Evolutionary conservation across 768 basidiomycete species (phyloP), one percentile per base, ranked within the genome.

Genomic region (Zangia roseola): DNA sequence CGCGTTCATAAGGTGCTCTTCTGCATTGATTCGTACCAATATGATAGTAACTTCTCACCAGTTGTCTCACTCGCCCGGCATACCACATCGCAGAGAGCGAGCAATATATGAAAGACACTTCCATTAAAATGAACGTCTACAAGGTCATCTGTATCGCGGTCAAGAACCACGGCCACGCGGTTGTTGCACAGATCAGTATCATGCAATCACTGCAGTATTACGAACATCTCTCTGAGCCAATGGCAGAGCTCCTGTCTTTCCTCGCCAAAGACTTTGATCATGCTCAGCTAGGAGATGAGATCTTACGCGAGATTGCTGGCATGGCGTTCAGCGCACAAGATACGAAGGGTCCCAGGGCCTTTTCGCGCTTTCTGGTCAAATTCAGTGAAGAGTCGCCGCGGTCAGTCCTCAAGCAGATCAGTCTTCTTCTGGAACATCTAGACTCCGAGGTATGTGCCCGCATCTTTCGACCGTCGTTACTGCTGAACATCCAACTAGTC

Each of bases 171-270:
- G 83, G 80, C 4, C 94, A 97, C 56, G 75, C 80, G 2, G 80
- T 88, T 53, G 83, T 85, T 19, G 90, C 91, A 0, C 93, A 95
- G 62, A 94, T 89, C 52, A 81, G 79, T 52, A 90, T 99, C 68
- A 88, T 95, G 69, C 94, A 97, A 63, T 83, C 81, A 40, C 74
- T 99, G 13, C 93, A 94, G 52, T 95, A 94, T 68, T 91, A 85
- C 56, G 97, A 99, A 57, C 95, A 98, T 62, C 80, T 97, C 19
- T 83, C 91, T 0, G 95, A 98, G 60, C 86, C 88, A 2, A 88
- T 97, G 84, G 95, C 97, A 0, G 95, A 97, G 56, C 84, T 89
- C 40, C 76, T 98, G 21, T 77, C 83, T 26, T 72, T 85, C 41
- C 79, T 97, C 14, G 80, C 86, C 8, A 85, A 84, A 48, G 88